Evolutionary conservation across 805 yeast genomes (phyloP), one percentile per base, ranked within the genome.

Genomic region (Monosporozyma servazzii): DNA sequence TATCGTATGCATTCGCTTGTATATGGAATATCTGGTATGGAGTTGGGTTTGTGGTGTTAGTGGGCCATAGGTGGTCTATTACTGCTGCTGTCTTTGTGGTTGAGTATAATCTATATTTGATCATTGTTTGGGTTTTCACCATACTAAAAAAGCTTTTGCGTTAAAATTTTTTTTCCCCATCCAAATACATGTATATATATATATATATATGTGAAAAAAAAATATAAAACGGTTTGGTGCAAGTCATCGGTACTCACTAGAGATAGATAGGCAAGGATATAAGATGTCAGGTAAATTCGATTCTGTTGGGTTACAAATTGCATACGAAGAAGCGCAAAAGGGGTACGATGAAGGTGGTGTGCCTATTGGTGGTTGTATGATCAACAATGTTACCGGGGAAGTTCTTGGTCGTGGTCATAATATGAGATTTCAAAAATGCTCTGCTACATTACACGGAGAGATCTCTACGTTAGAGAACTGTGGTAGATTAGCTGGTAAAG

Each of bases 391-490:
- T 56, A 90, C 86, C 53, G 97, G 97, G 18, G 77, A 79, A 3
- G 78, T 91, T 11, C 73, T 90, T 11, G 96, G 96, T 27, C 74
- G 81, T 47, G 98, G 99, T 13, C 98, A 88, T 68, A 91, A 91
- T 69, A 75, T 80, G 82, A 77, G 99, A 60, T 77, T 91, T 55
- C 98, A 91, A 69, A 86, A 87, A 65, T 73, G 76, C 18, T 84
- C 95, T 11, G 81, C 96, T 17, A 87, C 84, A 17, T 73, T 91
- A 53, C 99, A 91, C 61, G 99, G 96, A 20, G 99, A 91, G 65
- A 93, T 87, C 59, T 78, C 90, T 10, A 82, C 96, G 8, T 74
- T 93, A 53, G 96, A 89, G 63, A 82, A 86, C 56, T 95, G 96
- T 20, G 98, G 98, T 7, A 78, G 98, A 62, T 73, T 93, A 52